Conservation (phyloP, 2,329 filamentous ascomycete genomes). For the Talaromyces islandicus region DNA sequence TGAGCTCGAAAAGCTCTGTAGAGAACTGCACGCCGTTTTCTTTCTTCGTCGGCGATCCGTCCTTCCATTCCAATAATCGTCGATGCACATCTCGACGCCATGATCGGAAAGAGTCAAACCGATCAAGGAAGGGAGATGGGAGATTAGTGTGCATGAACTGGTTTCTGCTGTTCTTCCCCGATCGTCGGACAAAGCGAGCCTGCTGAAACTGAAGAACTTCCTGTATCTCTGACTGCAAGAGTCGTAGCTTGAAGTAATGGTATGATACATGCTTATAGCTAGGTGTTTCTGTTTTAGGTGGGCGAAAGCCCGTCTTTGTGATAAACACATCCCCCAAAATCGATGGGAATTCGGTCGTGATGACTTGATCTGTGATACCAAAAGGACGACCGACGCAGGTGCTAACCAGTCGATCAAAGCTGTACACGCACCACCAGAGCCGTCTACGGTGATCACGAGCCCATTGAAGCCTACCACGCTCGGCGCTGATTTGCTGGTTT, state of each 20-base stretch:
- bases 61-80: slow-evolving; percentile 80
- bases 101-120: slow-evolving; percentile 76
- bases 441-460: slow-evolving; percentile 77
- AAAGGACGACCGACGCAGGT: slow-evolving; percentile 91
- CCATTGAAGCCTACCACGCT: slow-evolving; percentile 70
- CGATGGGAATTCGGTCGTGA: slow-evolving; percentile 92
- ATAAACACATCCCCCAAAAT: slow-evolving; percentile 83
- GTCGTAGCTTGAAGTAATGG: slow-evolving; percentile 82
- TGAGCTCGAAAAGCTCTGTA: slow-evolving; percentile 83
- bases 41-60: slow-evolving; percentile 66
- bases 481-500: slow-evolving; percentile 33
- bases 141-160: slow-evolving; percentile 72
- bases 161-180: slow-evolving; percentile 59
- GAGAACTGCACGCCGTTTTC: slow-evolving; percentile 87
- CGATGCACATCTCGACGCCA: slow-evolving; percentile 87
- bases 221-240: slow-evolving; percentile 90
- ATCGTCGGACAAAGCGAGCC: slow-evolving; percentile 67
- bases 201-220: slow-evolving; percentile 92
- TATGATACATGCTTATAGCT: slow-evolving; percentile 88
- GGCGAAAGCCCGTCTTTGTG: slow-evolving; percentile 67
- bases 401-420: slow-evolving; percentile 87
- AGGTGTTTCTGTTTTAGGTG: slow-evolving; percentile 56
- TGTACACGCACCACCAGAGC: slow-evolving; percentile 97
- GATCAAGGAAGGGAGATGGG: slow-evolving; percentile 76
- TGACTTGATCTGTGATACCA: slow-evolving; percentile 90